phyloP scores from a whole-genome alignment of 805 yeast species.

The Ogataea nitratoaversa region DNA sequence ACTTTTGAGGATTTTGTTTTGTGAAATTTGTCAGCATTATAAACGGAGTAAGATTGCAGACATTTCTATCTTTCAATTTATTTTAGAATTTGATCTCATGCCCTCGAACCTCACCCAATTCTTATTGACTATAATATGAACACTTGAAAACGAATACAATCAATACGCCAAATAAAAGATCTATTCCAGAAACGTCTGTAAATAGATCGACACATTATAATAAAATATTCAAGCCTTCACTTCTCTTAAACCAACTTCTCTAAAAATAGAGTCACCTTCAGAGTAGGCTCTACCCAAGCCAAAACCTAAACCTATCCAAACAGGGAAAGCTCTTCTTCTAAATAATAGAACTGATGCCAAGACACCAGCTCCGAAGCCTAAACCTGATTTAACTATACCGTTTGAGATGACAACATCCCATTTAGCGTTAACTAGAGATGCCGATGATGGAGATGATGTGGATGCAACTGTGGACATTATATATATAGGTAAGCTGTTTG shows the following conservation, averaged over 20 bases:
- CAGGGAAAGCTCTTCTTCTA: conserved; percentile 95
- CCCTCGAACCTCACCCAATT: too few relatives aligned
- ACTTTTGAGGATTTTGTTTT: too few relatives aligned
- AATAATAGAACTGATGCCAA: conserved; percentile 85
- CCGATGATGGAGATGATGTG: conserved; percentile 20
- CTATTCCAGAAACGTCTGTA: background rate
- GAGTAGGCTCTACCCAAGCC: conserved; percentile 98
- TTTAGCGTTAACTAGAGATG: conserved; percentile 31
- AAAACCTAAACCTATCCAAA: conserved; percentile 95
- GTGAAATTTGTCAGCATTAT: too few relatives aligned
- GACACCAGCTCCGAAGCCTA: conserved; percentile 96
- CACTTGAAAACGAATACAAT: background rate
- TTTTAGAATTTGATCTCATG: too few relatives aligned
- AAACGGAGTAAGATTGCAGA: too few relatives aligned
- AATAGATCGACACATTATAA: background rate
- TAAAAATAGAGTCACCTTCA: conserved; percentile 96
- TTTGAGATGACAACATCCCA: conserved; percentile 98
- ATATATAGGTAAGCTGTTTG: too few relatives aligned
- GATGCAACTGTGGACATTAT: conserved; percentile 22
- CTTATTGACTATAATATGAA: too few relatives aligned
- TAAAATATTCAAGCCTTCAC: conserved; percentile 49
- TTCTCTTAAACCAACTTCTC: conserved; percentile 75
- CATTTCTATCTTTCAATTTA: too few relatives aligned
- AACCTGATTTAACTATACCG: conserved; percentile 88
- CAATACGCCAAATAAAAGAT: too few relatives aligned